Percentiles rank a stretch among this genome's conserved stretches.
These are phyloP conservation scores for Pisolithus tinctorius DNA, from an alignment of 768 basidiomycete species.

Conservation along the genomic window DNA sequence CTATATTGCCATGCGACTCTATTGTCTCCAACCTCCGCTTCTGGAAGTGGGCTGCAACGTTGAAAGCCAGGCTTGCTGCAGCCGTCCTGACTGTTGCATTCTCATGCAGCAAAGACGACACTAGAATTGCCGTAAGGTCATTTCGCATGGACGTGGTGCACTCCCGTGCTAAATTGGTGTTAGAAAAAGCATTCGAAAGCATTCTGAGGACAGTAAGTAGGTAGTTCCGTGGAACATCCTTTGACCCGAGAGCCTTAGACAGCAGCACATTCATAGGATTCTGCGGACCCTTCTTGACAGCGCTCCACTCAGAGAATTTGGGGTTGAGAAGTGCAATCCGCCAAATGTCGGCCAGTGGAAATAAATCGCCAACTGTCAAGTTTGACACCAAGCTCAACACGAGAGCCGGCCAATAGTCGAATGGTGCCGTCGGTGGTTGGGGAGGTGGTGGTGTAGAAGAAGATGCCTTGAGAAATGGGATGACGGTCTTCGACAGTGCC, in stretches of 20 bases:
- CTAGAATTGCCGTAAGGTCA: slow-evolving; percentile 46
- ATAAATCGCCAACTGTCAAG: slow-evolving; percentile 53
- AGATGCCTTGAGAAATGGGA: slow-evolving; percentile 62
- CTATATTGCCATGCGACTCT: slow-evolving; percentile 26
- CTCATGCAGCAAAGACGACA: slow-evolving; percentile 60
- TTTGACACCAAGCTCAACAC: slow-evolving; percentile 36
- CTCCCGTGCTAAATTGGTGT: slow-evolving; percentile 29
- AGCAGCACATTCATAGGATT: slow-evolving; percentile 44
- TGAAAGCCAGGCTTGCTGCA: slow-evolving; percentile 78
- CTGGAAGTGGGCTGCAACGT: slow-evolving; percentile 64
- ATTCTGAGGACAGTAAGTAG: slow-evolving; percentile 62
- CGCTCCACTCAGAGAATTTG: slow-evolving; percentile 45
- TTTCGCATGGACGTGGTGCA: slow-evolving; percentile 32
- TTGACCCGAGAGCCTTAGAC: slow-evolving; percentile 33
- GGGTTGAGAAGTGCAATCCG: slow-evolving; percentile 68
- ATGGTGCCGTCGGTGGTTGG: slow-evolving; percentile 29
- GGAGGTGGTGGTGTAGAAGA: slow-evolving; percentile 18
- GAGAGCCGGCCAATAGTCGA: slow-evolving; percentile 43
- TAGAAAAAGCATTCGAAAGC: slow-evolving; percentile 61
- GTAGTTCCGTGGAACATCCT: slow-evolving; percentile 42
- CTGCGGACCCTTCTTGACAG: slow-evolving; percentile 22
- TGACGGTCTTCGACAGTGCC: slow-evolving; percentile 40
- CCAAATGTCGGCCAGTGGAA: slow-evolving; percentile 83
- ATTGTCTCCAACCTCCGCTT: slow-evolving; percentile 43
- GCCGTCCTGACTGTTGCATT: slow-evolving; percentile 69